Conservation (phyloP, 179 eudicot species). For the Spergularia azorica region DNA sequence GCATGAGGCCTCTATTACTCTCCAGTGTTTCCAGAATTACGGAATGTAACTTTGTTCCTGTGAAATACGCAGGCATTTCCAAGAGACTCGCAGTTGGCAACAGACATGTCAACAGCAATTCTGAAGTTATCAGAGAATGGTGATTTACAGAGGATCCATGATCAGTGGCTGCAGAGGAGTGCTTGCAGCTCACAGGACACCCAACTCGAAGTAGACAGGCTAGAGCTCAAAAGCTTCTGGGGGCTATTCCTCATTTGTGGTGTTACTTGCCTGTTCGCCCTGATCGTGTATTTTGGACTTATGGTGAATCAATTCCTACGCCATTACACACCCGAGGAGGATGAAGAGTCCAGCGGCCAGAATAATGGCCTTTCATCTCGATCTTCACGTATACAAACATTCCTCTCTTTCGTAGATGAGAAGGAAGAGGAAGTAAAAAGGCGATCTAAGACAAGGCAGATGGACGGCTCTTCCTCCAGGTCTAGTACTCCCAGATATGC, state of each 20-base stretch:
- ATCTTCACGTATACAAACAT: conserved; percentile 42
- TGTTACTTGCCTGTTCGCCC: conserved; percentile 54
- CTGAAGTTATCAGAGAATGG: conserved; percentile 79
- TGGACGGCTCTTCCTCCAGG: conserved; percentile 38
- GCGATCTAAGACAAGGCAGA: conserved; percentile 46
- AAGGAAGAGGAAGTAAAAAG: conserved; percentile 54
- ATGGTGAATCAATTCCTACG: conserved; percentile 41
- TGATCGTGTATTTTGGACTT: conserved; percentile 40
- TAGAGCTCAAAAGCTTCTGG: conserved; percentile 77
- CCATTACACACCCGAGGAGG: conserved; percentile 37
- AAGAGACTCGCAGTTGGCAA: conserved; percentile 83
- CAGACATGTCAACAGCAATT: conserved; percentile 89
- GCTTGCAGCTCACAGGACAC: conserved; percentile 69
- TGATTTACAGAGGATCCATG: conserved; percentile 85
- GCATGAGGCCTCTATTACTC: too few species aligned
- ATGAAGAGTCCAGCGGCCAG: conserved; percentile 23
- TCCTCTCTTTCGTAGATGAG: conserved; percentile 60
- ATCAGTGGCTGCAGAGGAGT: conserved; percentile 78
- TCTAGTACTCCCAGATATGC: conserved; percentile 21
- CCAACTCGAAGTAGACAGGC: conserved; percentile 55
- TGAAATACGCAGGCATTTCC: conserved; percentile 68
- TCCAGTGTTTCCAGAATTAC: background rate
- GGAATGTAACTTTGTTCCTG: background rate
- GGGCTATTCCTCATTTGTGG: conserved; percentile 77
- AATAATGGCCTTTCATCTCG: background rate